Conservation (phyloP, 1,139 yeast genomes). For the Suhomyces taliae region DNA sequence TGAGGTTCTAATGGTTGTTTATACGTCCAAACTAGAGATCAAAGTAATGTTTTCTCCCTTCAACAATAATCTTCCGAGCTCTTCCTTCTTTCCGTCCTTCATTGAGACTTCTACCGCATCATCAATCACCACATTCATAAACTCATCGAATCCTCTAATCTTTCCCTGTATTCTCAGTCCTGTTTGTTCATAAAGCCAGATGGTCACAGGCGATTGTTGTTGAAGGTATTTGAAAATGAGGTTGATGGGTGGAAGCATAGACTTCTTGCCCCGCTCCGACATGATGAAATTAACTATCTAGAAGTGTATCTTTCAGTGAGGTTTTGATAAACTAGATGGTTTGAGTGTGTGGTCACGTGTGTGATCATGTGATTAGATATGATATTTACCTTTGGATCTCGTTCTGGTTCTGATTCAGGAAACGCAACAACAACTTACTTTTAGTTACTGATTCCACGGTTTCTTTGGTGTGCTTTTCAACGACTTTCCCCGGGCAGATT, state of each 20-base stretch:
- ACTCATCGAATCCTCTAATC: slow-evolving; percentile 93
- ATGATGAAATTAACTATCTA: neutral
- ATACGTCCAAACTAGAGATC: slow-evolving; percentile 57
- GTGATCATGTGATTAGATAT: no score
- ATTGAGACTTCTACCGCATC: slow-evolving; percentile 73
- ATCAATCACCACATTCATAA: slow-evolving; percentile 93
- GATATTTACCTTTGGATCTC: no score
- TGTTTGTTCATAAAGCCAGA: slow-evolving; percentile 89
- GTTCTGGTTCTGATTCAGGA: no score
- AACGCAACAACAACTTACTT: no score
- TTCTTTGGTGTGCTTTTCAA: no score
- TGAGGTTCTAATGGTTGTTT: slow-evolving; percentile 2
- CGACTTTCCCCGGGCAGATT: no score
- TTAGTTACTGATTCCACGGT: no score
- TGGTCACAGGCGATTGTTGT: slow-evolving; percentile 72
- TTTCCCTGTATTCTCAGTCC: slow-evolving; percentile 78
- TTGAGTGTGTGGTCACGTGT: no score
- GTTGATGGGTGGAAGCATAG: slow-evolving; percentile 86
- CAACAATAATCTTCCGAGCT: slow-evolving; percentile 60
- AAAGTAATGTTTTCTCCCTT: slow-evolving; percentile 95
- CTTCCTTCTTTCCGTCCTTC: slow-evolving; percentile 39
- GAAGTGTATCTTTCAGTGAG: no score
- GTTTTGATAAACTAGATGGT: no score
- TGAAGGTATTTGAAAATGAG: slow-evolving; percentile 85
- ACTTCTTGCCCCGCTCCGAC: slow-evolving; percentile 24